These are phyloP conservation scores for Russula earlei DNA, from an alignment of 768 basidiomycete species.

Conservation along the genomic window DNA sequence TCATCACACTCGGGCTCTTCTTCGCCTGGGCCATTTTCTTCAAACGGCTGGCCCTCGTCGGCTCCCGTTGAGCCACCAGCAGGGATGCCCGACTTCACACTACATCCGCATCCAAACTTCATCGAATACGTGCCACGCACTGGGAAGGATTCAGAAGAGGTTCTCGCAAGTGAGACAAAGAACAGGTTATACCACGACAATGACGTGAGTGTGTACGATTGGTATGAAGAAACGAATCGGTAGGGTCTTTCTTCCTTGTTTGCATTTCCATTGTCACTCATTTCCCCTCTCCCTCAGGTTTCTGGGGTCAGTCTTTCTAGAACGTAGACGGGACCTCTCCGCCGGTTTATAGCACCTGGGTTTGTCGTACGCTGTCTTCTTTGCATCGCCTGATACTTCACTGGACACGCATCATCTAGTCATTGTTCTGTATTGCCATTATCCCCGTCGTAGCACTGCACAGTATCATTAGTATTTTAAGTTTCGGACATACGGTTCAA, in stretches of 20 bases:
- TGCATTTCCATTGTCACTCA: background rate
- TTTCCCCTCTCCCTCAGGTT: constrained; percentile 34
- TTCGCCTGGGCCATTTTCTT: background rate
- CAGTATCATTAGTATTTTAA: constrained; percentile 3
- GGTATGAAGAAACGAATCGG: constrained; percentile 61
- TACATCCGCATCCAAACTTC: background rate
- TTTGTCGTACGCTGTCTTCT: background rate
- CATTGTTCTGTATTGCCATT: constrained; percentile 1
- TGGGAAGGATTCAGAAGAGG: background rate
- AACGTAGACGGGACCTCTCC: constrained; percentile 35
- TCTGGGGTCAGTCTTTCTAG: constrained; percentile 56
- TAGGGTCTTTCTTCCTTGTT: constrained; percentile 25
- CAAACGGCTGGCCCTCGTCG: background rate
- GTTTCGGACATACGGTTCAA: background rate
- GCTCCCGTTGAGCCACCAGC: background rate
- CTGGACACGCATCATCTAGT: background rate
- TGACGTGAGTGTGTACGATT: constrained; percentile 27
- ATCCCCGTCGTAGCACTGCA: background rate
- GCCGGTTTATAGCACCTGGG: background rate
- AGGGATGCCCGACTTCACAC: background rate
- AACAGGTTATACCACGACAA: background rate
- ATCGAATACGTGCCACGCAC: background rate
- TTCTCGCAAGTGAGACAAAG: background rate
- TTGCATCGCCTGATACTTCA: background rate
- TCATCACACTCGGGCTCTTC: background rate